Evolutionary conservation across 1,284 basidiomycete species (phyloP).

Genomic region (Trametes polyzona): DNA sequence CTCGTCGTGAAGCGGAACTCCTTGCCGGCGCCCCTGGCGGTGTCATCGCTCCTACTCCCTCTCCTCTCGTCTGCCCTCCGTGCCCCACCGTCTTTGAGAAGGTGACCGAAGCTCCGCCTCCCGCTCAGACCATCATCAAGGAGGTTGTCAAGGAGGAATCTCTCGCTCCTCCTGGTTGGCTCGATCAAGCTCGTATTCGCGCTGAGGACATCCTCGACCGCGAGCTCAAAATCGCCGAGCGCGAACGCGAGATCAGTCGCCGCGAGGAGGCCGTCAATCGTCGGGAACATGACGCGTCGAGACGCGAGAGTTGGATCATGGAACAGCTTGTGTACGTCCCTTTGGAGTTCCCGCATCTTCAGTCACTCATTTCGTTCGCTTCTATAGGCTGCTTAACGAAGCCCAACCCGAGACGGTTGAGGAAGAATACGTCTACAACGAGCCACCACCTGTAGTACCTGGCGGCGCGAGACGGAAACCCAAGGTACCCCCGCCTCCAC

Average conservation of each 20-base stretch:
- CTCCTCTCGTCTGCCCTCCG: constrained; percentile 55
- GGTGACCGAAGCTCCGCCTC: constrained; percentile 52
- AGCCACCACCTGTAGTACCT: constrained; percentile 35
- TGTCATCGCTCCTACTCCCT: constrained; percentile 55
- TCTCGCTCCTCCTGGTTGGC: constrained; percentile 75
- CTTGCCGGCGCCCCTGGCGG: constrained; percentile 80
- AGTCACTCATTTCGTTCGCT: constrained; percentile 17
- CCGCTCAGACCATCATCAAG: constrained; percentile 79
- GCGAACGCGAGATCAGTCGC: constrained; percentile 80
- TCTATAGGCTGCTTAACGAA: constrained; percentile 67
- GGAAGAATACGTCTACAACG: constrained; percentile 80
- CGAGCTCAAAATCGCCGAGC: constrained; percentile 79
- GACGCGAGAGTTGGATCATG: constrained; percentile 87
- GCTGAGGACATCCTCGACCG: constrained; percentile 80
- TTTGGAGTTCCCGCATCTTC: not conserved
- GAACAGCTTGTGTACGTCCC: constrained; percentile 78
- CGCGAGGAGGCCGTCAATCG: constrained; percentile 83
- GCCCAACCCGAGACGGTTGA: constrained; percentile 63
- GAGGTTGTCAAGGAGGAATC: constrained; percentile 82
- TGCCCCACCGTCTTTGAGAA: constrained; percentile 59
- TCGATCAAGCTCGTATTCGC: constrained; percentile 61
- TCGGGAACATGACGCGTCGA: constrained; percentile 79
- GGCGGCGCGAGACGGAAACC: constrained; percentile 66
- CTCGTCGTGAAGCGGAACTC: constrained; percentile 81
- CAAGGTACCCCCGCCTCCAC: constrained; percentile 84